Evolutionary conservation across 768 basidiomycete genomes (phyloP), one percentile per base, ranked within the genome.

Genomic region (Auriscalpium vulgare): DNA sequence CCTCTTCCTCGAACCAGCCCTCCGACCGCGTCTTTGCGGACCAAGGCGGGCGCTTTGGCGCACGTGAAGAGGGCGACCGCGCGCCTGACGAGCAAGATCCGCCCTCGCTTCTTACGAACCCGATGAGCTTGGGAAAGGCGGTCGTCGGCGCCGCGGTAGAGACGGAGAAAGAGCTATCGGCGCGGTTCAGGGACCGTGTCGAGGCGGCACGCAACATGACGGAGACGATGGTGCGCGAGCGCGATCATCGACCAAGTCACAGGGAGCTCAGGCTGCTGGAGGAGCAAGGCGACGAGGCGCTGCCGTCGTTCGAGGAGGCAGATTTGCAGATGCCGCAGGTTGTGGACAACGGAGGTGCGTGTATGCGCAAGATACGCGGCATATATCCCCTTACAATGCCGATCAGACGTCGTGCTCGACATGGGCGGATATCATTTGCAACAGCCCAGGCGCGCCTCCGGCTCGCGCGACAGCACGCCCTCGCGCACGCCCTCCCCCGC

Each of bases 371-470:
- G 11, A 8, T 5, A 47, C 9, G 14, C 6, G 34, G 5, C 9
- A 36, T 4, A 29, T 29, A 4, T 34, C 53, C 35, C 21, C 40
- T 54, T 10, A 48, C 55, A 34, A 17, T 51, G 14, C 14, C 14
- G 8, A 37, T 8, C 59, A 90, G 90, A 85, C 60, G 76, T 94
- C 49, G 86, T 89, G 14, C 75, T 95, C 36, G 93, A 97, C 63
- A 81, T 83, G 64, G 82, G 84, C 52, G 93, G 92, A 0, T 95
- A 95, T 68, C 87, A 91, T 68, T 72, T 80, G 0, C 65, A 68
- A 29, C 37, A 55, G 6, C 64, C 61, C 17, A 58, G 43, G 40
- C 36, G 34, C 47, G 9, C 37, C 23, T 19, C 29, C 1, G 2
- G 11, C 9, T 36, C 40, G 36, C 21, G 14, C 16, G 13, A 23